These are phyloP conservation scores for Gracilaria domingensis DNA, from an alignment of 23 red algal genomes.

Conservation along the genomic window DNA sequence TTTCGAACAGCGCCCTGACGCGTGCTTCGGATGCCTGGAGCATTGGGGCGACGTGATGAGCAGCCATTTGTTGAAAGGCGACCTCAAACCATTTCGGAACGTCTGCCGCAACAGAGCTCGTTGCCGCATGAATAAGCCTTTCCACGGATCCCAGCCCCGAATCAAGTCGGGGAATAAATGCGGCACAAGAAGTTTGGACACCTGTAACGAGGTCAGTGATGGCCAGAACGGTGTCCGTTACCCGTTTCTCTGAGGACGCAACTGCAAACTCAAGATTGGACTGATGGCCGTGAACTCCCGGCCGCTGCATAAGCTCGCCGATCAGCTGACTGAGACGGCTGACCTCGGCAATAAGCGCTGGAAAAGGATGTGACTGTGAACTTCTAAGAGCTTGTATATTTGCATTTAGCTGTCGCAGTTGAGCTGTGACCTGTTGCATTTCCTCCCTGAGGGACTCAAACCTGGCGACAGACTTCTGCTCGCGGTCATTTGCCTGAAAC, in stretches of 20 bases:
- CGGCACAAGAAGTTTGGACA: slow-evolving; percentile 14
- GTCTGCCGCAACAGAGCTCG: neutral
- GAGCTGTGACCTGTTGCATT: slow-evolving; percentile 15
- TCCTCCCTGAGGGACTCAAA: slow-evolving; percentile 12
- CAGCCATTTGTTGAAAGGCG: slow-evolving; percentile 3
- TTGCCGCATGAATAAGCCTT: slow-evolving; percentile 6
- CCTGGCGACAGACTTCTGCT: slow-evolving; percentile 12
- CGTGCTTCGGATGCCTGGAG: neutral
- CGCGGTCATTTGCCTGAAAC: slow-evolving; percentile 23
- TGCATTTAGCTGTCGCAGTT: slow-evolving; percentile 2
- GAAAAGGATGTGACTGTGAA: slow-evolving; percentile 7
- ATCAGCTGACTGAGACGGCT: slow-evolving; percentile 25
- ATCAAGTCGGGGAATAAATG: neutral
- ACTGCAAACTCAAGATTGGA: slow-evolving; percentile 2
- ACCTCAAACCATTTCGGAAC: slow-evolving; percentile 30
- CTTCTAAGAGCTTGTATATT: slow-evolving; percentile 5
- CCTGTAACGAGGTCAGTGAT: neutral
- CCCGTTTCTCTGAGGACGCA: slow-evolving; percentile 11
- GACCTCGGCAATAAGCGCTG: slow-evolving; percentile 20
- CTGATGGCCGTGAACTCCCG: neutral
- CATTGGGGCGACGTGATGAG: neutral
- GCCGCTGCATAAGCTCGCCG: slow-evolving; percentile 11
- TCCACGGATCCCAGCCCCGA: neutral
- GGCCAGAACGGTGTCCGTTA: neutral
- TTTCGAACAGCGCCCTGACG: neutral